Evolutionary conservation across 768 basidiomycete species (phyloP), one percentile per base, ranked within the genome.

Genomic region (Cytidiella melzeri): DNA sequence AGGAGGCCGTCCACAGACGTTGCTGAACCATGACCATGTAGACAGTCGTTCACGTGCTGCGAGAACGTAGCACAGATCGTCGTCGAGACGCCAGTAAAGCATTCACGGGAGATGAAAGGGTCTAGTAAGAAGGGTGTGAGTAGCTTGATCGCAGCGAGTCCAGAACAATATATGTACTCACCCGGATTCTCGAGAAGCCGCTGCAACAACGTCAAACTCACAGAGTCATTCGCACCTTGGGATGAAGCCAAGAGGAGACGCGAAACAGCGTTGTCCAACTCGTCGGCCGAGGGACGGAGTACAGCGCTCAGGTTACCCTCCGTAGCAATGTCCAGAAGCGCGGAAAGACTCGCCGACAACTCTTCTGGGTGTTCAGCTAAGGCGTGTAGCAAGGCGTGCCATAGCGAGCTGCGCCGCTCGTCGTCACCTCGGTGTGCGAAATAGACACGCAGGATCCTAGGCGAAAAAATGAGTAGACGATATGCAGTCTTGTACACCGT

Each of bases 381-480:
- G 9, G 64, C 65, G 1, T 61, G 59, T 1, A 88, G 69, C 15
- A 84, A 63, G 2, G 64, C 57, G 40, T 71, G 70, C 80, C 80
- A 86, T 9, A 79, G 61, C 2, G 52, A 39, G 21, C 62, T 48
- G 20, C 67, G 61, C 5, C 55, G 64, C 2, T 36, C 40, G n/a
- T 71, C 61, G 40, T 65, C 59, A 10, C 40, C 39, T 4, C 79
- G 69, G 53, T 75, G 62, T 7, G 64, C 52, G 20, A 88, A 67
- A 54, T 86, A 87, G 0, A 72, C 65, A 2, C 78, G 62, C 4
- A 84, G 61, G 0, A 83, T 64, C 1, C 66, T 43, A 0, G 76
- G 73, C 1, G 73, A 73, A 1, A 63, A 52, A 4, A 50, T 59
- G 46, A 82, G 56, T 15, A 83, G 62, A 3, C 56, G 57, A 41